Evolutionary conservation across 192 early-diverging fungal genomes (phyloP), one percentile per base, ranked within the genome.

Genomic region (Gryganskiella cystojenkinii): DNA sequence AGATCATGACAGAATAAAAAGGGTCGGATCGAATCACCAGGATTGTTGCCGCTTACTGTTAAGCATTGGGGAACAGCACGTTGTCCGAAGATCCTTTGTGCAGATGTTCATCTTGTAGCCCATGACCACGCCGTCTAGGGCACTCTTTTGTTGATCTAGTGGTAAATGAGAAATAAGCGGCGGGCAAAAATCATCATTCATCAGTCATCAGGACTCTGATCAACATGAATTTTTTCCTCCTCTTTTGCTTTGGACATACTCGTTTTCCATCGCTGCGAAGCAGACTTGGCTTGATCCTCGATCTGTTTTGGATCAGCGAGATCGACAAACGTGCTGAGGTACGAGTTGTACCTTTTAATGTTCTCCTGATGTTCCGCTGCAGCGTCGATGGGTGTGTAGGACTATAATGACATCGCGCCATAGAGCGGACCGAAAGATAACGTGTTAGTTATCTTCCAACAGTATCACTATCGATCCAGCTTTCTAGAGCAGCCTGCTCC

Each of bases 71-170:
- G 96, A 98, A 7, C 84, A 88, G 63, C 96, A 98, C 4, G 93
- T 91, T 3, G 93, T 93, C 19, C 84, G 78, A n/a, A 86, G 59
- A 4, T 54, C 54, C 4, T 56, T 46, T 0, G 90, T 92, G 50
- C 90, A 90, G 63, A 98, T 88, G 59, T 95, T 95, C 84, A 89
- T 89, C 68, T 98, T 98, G 61, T 94, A 79, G 14, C 86, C 93
- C 9, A 96, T 76, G 0, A 89, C 76, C 60, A 90, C 82, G 10
- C 89, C 94, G 34, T 90, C 83, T 14, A 95, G 62, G n/a, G 81
- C 65, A 6, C 86, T 78, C 52, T 73, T 71, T 40, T 37, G 35
- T 43, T 72, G 70, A 44, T 51, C 42, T 50, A 57, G 44, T 45
- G 10, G 5, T 13, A 24, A 31, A 31, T 0, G 15, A 24, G 14